Base-by-base conservation (phyloP, 768 basidiomycete species). In the Phlebiopsis gigantea region DNA sequence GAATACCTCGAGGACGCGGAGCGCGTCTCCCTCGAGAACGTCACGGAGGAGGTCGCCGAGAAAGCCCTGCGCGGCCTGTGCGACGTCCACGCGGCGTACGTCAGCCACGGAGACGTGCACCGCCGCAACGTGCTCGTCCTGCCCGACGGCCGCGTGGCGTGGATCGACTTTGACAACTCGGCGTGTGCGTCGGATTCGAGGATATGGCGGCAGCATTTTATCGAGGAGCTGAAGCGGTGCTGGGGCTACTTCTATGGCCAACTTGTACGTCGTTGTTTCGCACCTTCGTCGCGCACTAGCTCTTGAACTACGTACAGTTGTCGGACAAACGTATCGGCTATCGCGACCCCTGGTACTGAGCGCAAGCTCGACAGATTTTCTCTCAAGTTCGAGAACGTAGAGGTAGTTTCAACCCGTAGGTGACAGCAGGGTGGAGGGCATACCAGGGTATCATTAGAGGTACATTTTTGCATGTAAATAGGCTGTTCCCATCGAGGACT, bases 1-100 rank as follows among this genome's bases (percentile, higher is more conserved):
- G 61, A 61, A 39, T 59, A 56, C 34, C 25, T 61, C 42, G 31
- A 57, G 0, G 43, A 59, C 12, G 29, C 46, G 34, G 39, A 39
- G 31, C 14, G 5, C 31, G 6, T 61, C n/a, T 17, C 45, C 19
- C 21, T 41, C 4, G 9, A 28, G 17, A 61, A 55, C 42, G 41
- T 59, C 15, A 59, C 57, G 3, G 4, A 24, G 5, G 21, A 43
- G 4, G 34, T 52, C 15, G 59, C 59, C 2, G 55, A 60, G 2
- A 24, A 19, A 9, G 59, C 59, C 2, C 25, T 56, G 25, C 19
- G 51, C 7, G 34, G 31, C 19, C n/a, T 60, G 26, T 43, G 34
- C 19, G n/a, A 8, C 6, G 45, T 60, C 12, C 55, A 60, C 28
- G 24, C 48, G 5, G 26, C 59, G 21, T 57, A 57, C 39, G 56